Base-by-base conservation (phyloP, 2,329 filamentous ascomycete species). In the Arthroderma sp. region DNA sequence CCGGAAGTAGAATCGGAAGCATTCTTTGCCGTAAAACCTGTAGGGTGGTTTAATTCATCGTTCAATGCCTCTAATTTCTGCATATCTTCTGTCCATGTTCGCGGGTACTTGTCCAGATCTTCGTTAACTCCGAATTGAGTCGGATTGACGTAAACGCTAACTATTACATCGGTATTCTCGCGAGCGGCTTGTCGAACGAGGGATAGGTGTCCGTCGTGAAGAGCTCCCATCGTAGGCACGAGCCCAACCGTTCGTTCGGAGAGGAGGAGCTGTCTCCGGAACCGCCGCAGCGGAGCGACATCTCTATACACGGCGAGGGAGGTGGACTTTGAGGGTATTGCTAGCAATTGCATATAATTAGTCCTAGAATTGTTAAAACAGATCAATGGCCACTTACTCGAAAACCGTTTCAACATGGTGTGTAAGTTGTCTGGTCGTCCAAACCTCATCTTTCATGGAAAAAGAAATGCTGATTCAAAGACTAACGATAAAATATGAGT, bases 211-310 rank as follows among this genome's bases (percentile, higher is more conserved):
- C 91, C 91, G 45, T 80, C 76, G 64, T 98, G 91, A n/a, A 98
- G 74, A 41, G 91, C 91, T 50, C 91, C 91, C 91, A 98, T 96
- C 30, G 91, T 98, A 1, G 91, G 91, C 32, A 98, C 87, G 29
- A 98, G 78, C 48, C 83, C 86, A 47, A 98, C 80, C 38, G 80
- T 80, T 46, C 82, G 77, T 54, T 82, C 75, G 56, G 79, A 72
- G 48, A 78, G 66, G 32, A 78, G 66, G 48, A 87, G 77, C 36
- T 78, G 73, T 22, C 69, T 73, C 32, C 86, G 79, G 70, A 82
- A 83, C 54, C 72, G 64, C 34, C 86, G 83, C 42, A 94, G 69
- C 7, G 77, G 70, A 9, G 79, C 68, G 48, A 91, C 79, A 62
- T 85, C 75, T 55, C 85, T 84, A 60, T 94, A 83, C 56, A 95